These are phyloP conservation scores for Draba incana DNA, from an alignment of 345 rosid species.

Conservation along the genomic window DNA sequence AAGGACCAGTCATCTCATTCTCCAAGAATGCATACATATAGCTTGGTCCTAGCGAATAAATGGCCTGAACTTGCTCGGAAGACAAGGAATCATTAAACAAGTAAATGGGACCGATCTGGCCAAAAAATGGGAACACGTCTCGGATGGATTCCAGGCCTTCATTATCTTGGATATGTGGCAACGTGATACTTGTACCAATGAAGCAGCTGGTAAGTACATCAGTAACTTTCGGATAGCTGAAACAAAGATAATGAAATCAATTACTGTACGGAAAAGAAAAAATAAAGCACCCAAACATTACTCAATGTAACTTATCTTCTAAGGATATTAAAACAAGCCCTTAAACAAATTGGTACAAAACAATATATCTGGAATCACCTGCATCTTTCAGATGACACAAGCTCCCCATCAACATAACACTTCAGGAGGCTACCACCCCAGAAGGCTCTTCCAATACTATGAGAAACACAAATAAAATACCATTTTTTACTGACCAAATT, in stretches of 20 bases:
- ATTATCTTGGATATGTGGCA: slow-evolving; percentile 64
- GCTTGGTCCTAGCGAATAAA: slow-evolving; percentile 87
- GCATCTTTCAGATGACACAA: slow-evolving; percentile 96
- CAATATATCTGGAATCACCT: slow-evolving; percentile 49
- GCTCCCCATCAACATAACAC: slow-evolving; percentile 84
- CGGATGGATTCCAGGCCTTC: slow-evolving; percentile 48
- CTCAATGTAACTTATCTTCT: slow-evolving; percentile 1
- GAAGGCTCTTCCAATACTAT: slow-evolving; percentile 90
- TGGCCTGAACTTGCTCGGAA: slow-evolving; percentile 78
- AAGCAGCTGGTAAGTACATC: slow-evolving; percentile 74
- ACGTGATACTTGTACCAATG: slow-evolving; percentile 66
- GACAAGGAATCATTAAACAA: slow-evolving; percentile 82
- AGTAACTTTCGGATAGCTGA: slow-evolving; percentile 88
- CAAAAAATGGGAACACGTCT: slow-evolving; percentile 68
- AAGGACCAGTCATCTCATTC: slow-evolving; percentile 59
- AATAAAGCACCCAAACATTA: slow-evolving; percentile 27
- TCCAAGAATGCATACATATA: slow-evolving; percentile 96
- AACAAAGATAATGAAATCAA: slow-evolving; percentile 38
- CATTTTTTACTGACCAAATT: slow-evolving; percentile 72
- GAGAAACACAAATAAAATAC: slow-evolving; percentile 91
- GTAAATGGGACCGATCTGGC: slow-evolving; percentile 96
- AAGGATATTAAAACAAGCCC: slow-evolving; percentile 33
- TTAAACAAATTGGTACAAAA: slow-evolving; percentile 4
- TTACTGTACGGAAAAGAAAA: slow-evolving; percentile 3
- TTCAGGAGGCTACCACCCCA: slow-evolving; percentile 92